These are phyloP conservation scores for Pleurotus tuoliensis DNA, from an alignment of 768 basidiomycete species.

Conservation along the genomic window DNA sequence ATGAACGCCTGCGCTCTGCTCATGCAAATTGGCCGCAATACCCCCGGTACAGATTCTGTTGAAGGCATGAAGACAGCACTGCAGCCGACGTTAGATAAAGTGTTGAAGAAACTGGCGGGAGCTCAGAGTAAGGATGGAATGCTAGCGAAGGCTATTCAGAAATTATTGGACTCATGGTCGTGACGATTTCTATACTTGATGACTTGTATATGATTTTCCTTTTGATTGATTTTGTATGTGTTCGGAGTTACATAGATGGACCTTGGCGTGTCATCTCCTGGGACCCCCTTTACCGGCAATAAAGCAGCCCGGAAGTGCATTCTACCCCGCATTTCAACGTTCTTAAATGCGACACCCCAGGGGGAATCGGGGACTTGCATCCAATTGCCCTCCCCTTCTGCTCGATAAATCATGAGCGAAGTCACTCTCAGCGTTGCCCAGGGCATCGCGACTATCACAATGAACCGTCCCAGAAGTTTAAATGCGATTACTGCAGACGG, in stretches of 20 bases:
- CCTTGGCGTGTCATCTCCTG: too few relatives aligned
- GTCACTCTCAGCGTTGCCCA: conserved; percentile 45
- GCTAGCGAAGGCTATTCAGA: conserved; percentile 33
- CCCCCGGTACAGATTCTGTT: conserved; percentile 39
- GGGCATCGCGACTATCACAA: conserved; percentile 65
- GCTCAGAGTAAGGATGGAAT: conserved; percentile 39
- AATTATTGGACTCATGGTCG: conserved; percentile 39
- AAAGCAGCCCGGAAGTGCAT: not conserved
- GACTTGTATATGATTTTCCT: not conserved
- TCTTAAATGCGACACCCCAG: not conserved
- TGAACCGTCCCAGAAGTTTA: conserved; percentile 54
- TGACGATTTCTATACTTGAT: not conserved
- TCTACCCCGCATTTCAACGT: not conserved
- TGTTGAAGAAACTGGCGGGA: conserved; percentile 31
- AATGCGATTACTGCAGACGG: conserved; percentile 60
- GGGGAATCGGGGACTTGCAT: too few relatives aligned
- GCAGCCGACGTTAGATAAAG: conserved; percentile 46
- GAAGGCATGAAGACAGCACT: conserved; percentile 47
- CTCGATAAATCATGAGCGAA: conserved; percentile 31
- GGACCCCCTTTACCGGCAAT: not conserved
- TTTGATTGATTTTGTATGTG: too few relatives aligned
- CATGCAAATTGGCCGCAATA: conserved; percentile 55
- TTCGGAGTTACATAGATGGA: too few relatives aligned
- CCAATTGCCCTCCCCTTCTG: not conserved
- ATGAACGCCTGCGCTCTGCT: conserved; percentile 74